Conservation (phyloP, 805 yeast species). For the Metschnikowia drakensbergensis region DNA sequence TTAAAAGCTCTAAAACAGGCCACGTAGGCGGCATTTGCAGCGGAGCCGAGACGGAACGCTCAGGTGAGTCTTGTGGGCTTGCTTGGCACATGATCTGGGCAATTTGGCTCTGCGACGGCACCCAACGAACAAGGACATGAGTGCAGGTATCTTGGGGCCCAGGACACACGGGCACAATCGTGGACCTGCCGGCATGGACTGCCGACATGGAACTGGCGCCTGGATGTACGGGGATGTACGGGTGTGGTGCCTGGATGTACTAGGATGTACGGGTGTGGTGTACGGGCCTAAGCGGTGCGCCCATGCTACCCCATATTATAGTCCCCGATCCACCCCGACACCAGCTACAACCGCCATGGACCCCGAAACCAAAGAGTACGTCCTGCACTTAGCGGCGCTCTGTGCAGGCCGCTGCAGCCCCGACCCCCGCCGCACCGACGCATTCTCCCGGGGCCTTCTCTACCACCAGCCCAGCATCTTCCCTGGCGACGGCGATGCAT, state of each 20-base stretch:
- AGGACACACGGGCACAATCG: too few species aligned
- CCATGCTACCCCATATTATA: neutral
- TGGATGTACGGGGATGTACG: too few species aligned
- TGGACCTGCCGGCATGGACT: too few species aligned
- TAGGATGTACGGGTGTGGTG: neutral
- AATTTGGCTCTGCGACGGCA: too few species aligned
- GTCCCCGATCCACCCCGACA: neutral
- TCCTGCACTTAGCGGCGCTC: slow-evolving; percentile 8
- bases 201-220: too few species aligned
- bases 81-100: too few species aligned
- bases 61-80: too few species aligned
- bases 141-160: too few species aligned
- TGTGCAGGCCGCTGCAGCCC: slow-evolving; percentile 5
- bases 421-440: slow-evolving; percentile 2
- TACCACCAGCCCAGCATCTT: slow-evolving; percentile 7
- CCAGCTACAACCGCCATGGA: neutral
- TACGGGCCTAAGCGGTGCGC: neutral
- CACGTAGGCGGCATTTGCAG: too few species aligned
- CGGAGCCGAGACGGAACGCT: too few species aligned
- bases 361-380: slow-evolving; percentile 2
- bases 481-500: slow-evolving; percentile 1
- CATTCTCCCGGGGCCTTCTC: slow-evolving; percentile 6
- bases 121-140: too few species aligned
- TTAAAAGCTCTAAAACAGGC: neutral
- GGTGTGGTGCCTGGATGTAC: too few species aligned